Percentiles rank a stretch among this genome's conserved stretches.
Conservation (phyloP, 805 yeast genomes). For the Geotrichum ghanense region DNA sequence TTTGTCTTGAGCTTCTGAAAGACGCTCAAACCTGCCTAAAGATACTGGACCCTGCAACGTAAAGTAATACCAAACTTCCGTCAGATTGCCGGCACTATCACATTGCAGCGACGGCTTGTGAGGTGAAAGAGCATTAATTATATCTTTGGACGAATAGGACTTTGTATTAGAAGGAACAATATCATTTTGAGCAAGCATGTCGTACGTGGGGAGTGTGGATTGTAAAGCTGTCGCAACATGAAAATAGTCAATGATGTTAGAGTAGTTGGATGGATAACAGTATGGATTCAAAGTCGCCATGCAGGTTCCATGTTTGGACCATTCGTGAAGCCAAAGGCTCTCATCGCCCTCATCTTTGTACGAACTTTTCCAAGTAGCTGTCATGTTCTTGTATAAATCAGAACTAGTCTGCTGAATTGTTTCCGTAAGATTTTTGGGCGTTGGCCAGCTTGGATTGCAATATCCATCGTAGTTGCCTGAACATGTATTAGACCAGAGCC, state of each 20-base stretch:
- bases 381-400: conserved; percentile 47
- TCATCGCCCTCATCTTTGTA: conserved; percentile 51
- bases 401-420: conserved; percentile 31
- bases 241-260: conserved; percentile 58
- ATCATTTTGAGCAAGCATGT: conserved; percentile 55
- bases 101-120: conserved; percentile 48
- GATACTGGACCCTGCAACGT: conserved; percentile 61
- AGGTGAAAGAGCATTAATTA: conserved; percentile 25
- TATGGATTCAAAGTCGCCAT: conserved; percentile 63
- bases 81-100: conserved; percentile 37
- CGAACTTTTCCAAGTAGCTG: conserved; percentile 58
- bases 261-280: conserved; percentile 42
- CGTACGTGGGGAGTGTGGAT: conserved; percentile 50
- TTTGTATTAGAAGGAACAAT: conserved; percentile 53
- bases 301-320: conserved; percentile 90
- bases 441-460: conserved; percentile 48
- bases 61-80: conserved; percentile 75
- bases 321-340: conserved; percentile 79
- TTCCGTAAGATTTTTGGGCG: conserved; percentile 38
- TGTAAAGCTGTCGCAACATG: conserved; percentile 47
- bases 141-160: conserved; percentile 42
- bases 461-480: conserved; percentile 71
- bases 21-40: conserved; percentile 51
- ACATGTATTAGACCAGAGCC: conserved; percentile 84
- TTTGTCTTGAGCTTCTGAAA: conserved; percentile 40